Base-by-base conservation (phyloP, 1,139 yeast genomes). In the Hyphopichia fennica region DNA sequence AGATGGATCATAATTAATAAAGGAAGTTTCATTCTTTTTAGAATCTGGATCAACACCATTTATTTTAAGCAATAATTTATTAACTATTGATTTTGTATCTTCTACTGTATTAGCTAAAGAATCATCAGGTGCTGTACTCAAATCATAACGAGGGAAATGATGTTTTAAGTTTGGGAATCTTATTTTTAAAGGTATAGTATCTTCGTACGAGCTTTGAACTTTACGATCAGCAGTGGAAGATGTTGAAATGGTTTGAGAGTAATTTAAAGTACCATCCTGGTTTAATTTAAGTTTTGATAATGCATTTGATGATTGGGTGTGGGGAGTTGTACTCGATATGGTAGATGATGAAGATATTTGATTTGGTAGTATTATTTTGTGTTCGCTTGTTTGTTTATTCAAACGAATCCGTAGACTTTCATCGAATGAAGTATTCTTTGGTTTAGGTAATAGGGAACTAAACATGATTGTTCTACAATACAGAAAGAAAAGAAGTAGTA, bases 141-240 rank as follows among this genome's bases (percentile, higher is more conserved):
- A 41, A 15, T 55, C 47, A 37, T 60, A 56, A 19, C 70, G 56
- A 1, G 79, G 79, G 43, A 73, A 73, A 41, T 61, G 58, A 44
- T 72, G 78, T 29, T 62, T 65, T 43, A 73, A 55, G 37, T 67
- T 62, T 14, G 78, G 78, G 43, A 55, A 71, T 41, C 64, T 55
- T 37, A 53, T 52, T 46, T 73, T 73, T 38, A 73, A 54, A 0
- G 78, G 77, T 4, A 73, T 61, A 1, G 77, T 72, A 36, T 69
- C 75, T 39, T 66, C 69, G 45, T 61, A 65, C 1, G 69, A 51
- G 1, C 67, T 53, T 41, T 64, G 67, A 14, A 55, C 59, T 13
- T 44, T 40, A 19, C 44, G 42, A 4, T 44, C 45, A 10, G 32
- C 38, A 2, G 27, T 38, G 11, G 38, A 35, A 2, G 62, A 48